These are phyloP conservation scores for Houttuynia cordata DNA, from an alignment of 164 flowering plant species.

Conservation along the genomic window DNA sequence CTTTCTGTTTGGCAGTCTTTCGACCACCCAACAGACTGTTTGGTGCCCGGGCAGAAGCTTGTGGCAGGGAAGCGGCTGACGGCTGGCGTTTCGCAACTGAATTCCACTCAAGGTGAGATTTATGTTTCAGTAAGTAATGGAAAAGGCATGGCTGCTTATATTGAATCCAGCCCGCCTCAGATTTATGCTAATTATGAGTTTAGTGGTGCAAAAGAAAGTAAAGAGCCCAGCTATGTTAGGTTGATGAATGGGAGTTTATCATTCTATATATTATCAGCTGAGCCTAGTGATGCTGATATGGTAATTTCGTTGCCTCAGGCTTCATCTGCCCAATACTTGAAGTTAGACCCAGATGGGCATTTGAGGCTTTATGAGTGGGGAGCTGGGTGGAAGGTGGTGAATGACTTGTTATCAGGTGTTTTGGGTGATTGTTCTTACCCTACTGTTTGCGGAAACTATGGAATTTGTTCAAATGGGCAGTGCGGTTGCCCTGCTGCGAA, in stretches of 20 bases:
- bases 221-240: conserved; percentile 7
- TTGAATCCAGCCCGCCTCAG: conserved; percentile 2
- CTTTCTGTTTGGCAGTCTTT: conserved; percentile 19
- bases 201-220: background rate
- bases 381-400: conserved; percentile 6
- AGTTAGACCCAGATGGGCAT: conserved; percentile 24
- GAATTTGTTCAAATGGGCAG: background rate
- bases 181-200: background rate
- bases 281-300: background rate
- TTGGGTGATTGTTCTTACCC: background rate
- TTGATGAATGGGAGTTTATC: conserved; percentile 12
- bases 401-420: background rate
- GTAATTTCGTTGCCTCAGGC: background rate
- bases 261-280: conserved; percentile 7
- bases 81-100: conserved; percentile 9
- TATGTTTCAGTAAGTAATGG: conserved; percentile 4
- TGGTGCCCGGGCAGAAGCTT: conserved; percentile 14
- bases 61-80: conserved; percentile 13
- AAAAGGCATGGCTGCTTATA: background rate
- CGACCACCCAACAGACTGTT: conserved; percentile 19
- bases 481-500: background rate
- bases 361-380: conserved; percentile 17
- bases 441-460: background rate
- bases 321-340: conserved; percentile 13
- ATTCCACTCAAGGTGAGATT: conserved; percentile 8